phyloP scores from a whole-genome alignment of 2,329 filamentous ascomycete genomes.

The Paecilomyces variotii region DNA sequence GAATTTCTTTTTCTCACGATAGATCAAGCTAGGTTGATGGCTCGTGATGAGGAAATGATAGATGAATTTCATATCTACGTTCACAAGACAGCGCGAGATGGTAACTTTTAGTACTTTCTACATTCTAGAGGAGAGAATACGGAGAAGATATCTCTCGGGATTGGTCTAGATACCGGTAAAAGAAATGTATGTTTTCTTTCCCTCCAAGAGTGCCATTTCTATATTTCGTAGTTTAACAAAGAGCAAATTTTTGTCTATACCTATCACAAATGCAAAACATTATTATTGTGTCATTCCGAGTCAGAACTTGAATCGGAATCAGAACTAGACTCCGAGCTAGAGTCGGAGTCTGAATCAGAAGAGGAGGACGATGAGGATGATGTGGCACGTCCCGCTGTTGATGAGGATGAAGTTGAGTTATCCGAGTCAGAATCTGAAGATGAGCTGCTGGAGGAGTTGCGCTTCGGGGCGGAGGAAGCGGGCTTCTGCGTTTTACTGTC shows the following conservation, averaged over 20 bases:
- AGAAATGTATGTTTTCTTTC: no score
- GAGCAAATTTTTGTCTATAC: not conserved
- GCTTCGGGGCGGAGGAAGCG: conserved; percentile 18
- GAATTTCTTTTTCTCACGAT: not conserved
- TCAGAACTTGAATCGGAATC: conserved; percentile 3
- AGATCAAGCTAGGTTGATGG: not conserved
- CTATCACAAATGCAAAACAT: not conserved
- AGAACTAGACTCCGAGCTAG: not conserved
- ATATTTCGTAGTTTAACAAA: not conserved
- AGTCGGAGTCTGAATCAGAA: conserved; percentile 5
- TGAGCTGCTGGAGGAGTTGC: conserved; percentile 26
- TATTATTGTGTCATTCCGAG: not conserved
- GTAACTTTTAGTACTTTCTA: no score
- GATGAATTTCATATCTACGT: not conserved
- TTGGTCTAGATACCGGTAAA: not conserved
- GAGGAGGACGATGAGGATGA: not conserved
- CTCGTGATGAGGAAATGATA: not conserved
- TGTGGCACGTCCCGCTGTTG: not conserved
- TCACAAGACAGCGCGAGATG: no score
- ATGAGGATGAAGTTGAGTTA: not conserved
- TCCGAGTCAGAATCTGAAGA: not conserved
- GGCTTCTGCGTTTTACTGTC: conserved; percentile 4
- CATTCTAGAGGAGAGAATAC: no score
- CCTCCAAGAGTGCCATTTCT: not conserved
- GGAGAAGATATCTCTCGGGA: not conserved